Base-by-base conservation (phyloP, 2,329 filamentous ascomycete genomes). In the Pyricularia grisea region DNA sequence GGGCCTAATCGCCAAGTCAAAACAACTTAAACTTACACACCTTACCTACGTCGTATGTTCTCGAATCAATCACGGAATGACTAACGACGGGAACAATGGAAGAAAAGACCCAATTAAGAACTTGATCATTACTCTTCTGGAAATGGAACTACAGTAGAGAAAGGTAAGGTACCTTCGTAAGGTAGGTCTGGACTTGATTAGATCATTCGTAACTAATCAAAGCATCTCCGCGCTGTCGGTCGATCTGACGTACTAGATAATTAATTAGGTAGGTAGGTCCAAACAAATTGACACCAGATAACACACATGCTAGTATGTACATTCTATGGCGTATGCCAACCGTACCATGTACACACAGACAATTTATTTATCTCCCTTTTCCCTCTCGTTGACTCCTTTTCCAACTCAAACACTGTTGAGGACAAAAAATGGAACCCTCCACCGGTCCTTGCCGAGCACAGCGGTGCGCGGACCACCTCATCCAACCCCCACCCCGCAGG, bases 381-480 rank as follows among this genome's bases (percentile, higher is more conserved):
- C 42, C 42, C 17, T 50, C 17, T 50, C 42, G 20, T 50, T 50
- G 42, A 17, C n/a, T 17, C 42, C 6, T 50, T 50, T 50, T 50
- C 5, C 42, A 50, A n/a, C 42, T 50, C 42, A 50, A 50, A 50
- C 42, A 50, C 42, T 5, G 42, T 50, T 17, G 42, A 50, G 42
- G 42, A n/a, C 42, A 30, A n/a, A n/a, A 50, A 50, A 50, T 50
- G 42, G 42, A 50, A 50, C 42, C 42, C 64, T 36, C 64, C 30
- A 36, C 64, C 64, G 64, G 64, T 65, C 30, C 64, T 65, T 65
- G 64, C 64, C 64, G 64, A 65, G 30, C 20, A 11, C 64, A 28
- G 64, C 36, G 64, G 64, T 36, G 28, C 64, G 17, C 64, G 64
- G 64, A 25, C 64, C 64, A 65, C 30, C 33, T 36, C 33, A 36